Percentiles rank a stretch among this genome's conserved stretches.
These are phyloP conservation scores for Rubia yunnanensis DNA, from an alignment of 257 asterid species.

Conservation along the genomic window DNA sequence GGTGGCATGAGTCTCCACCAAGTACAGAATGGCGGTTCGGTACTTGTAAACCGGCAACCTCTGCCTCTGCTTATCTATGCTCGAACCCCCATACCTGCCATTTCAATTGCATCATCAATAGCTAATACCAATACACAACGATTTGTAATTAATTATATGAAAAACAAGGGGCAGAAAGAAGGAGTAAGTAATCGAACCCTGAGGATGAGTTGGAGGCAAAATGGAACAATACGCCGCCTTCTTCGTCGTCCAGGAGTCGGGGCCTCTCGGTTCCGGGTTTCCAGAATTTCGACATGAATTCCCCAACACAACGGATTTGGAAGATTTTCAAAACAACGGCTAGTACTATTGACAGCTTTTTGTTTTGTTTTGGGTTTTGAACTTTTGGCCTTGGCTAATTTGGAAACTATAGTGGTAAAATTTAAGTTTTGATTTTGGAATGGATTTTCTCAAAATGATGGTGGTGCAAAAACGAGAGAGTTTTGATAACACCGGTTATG, in stretches of 20 bases:
- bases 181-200: constrained; percentile 28
- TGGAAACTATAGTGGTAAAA: too few species aligned
- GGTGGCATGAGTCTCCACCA: constrained; percentile 84
- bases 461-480: too few species aligned
- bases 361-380: too few species aligned
- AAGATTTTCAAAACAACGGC: neutral
- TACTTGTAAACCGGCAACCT: constrained; percentile 76
- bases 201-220: constrained; percentile 55
- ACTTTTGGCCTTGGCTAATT: too few species aligned
- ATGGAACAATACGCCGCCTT: constrained; percentile 76
- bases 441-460: too few species aligned
- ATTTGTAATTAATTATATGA: neutral
- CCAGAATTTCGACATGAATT: constrained; percentile 68
- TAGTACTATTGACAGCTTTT: too few species aligned
- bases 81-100: constrained; percentile 52
- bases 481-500: too few species aligned
- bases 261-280: constrained; percentile 89
- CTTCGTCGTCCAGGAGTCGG: constrained; percentile 82
- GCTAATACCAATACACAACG: neutral
- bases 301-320: neutral
- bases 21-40: constrained; percentile 56
- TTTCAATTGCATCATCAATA: neutral
- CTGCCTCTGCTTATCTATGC: constrained; percentile 58
- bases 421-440: too few species aligned
- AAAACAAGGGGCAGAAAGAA: neutral